Evolutionary conservation across 768 basidiomycete species (phyloP), one percentile per base, ranked within the genome.

Genomic region (Pulveroboletus ravenelii): DNA sequence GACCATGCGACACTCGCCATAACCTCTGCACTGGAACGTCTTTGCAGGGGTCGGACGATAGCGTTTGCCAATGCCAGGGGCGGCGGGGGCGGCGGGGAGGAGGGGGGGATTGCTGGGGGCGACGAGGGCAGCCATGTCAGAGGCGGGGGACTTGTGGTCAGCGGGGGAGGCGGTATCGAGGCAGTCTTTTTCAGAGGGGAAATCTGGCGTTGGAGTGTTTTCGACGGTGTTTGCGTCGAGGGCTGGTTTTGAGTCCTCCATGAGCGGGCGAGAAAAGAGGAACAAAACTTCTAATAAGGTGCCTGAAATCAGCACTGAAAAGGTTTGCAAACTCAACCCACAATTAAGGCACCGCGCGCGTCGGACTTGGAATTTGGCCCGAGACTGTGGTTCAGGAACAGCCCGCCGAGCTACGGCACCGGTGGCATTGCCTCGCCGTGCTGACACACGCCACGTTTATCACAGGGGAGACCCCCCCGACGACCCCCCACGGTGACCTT

Each of bases 1-100:
- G 54, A 94, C 91, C 93, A 96, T 97, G 52, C 87, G 79, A 74
- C 95, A 98, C 44, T 93, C 91, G 59, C 92, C 93, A 66, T 87
- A 97, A 12, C 94, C 94, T 45, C 85, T 81, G 72, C 95, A 98
- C 62, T 93, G 89, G 69, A 96, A 98, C 29, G 92, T 93, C 75
- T 95, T 96, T 49, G 89, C 87, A 6, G 89, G 89, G 0, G 88
- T 84, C 5, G 89, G 85, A 14, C 90, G 79, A 63, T 89, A 89
- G 41, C 89, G 79, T 62, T 85, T 89, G 18, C 61, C 73, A 17
- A 73, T 58, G 48, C 71, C 73, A 4, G 47, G 47, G 1, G 41
- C 10, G 15, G 54, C 38, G 3, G 57, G 52, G 0, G 49, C 6
- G 23, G 56, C 41, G 17, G 66, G 64, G 41, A 65, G 59, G 45